These are phyloP conservation scores for Suhomyces faveliae DNA, from an alignment of 805 yeast species.

Conservation along the genomic window DNA sequence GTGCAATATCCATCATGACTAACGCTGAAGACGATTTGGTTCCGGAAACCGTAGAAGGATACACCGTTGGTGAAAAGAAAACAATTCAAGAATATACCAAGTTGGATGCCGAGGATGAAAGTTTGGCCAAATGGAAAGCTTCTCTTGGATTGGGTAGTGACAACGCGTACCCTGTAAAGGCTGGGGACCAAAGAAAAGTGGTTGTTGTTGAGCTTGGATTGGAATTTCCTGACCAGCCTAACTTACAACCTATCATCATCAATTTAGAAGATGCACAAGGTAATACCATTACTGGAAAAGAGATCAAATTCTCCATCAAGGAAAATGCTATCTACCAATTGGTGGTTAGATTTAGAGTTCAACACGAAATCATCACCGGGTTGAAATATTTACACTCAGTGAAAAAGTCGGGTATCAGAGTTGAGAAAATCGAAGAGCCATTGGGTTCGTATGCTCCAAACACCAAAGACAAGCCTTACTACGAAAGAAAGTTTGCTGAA, in stretches of 20 bases:
- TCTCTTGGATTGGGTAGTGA: conserved; percentile 73
- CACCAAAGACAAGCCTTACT: conserved; percentile 75
- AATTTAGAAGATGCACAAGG: conserved; percentile 60
- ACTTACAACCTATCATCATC: conserved; percentile 57
- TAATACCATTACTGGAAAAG: conserved; percentile 55
- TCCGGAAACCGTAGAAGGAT: conserved; percentile 64
- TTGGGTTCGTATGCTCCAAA: conserved; percentile 90
- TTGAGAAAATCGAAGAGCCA: conserved; percentile 83
- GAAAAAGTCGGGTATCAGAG: conserved; percentile 83
- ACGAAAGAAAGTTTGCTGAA: conserved; percentile 51
- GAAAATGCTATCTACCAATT: conserved; percentile 75
- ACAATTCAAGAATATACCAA: conserved; percentile 80
- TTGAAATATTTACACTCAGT: conserved; percentile 80
- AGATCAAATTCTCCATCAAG: conserved; percentile 70
- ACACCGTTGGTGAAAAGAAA: conserved; percentile 66
- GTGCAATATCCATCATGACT: conserved; percentile 16
- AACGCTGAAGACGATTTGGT: conserved; percentile 52
- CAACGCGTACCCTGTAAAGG: conserved; percentile 56
- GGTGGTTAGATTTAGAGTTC: conserved; percentile 75
- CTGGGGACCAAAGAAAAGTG: conserved; percentile 73
- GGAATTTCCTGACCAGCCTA: conserved; percentile 60
- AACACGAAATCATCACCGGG: conserved; percentile 89
- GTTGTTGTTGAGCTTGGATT: conserved; percentile 77
- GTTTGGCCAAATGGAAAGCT: conserved; percentile 87
- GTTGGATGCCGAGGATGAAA: conserved; percentile 87